phyloP scores from a whole-genome alignment of 148 eudicot genomes.

The Gaultheria prostrata region DNA sequence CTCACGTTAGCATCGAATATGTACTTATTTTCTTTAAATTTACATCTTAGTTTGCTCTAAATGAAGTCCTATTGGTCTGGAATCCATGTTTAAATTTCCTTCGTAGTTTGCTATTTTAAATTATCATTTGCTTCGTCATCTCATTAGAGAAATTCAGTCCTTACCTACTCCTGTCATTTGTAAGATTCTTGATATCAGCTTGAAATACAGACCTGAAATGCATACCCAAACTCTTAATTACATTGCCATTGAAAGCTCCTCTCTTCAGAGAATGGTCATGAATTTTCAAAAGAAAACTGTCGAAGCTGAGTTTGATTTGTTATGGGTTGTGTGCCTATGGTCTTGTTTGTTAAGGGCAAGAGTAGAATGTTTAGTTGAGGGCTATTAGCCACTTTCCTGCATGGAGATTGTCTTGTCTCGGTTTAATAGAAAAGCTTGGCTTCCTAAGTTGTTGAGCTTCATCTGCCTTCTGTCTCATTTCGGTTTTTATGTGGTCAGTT shows the following conservation, averaged over 20 bases:
- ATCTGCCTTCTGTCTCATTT: constrained; percentile 6
- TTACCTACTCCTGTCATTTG: not conserved
- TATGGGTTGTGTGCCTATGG: not conserved
- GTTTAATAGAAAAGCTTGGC: constrained; percentile 5
- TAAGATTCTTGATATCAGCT: not conserved
- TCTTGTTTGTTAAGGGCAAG: not conserved
- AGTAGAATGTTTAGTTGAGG: not conserved
- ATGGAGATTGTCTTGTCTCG: constrained; percentile 12
- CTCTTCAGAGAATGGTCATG: not conserved
- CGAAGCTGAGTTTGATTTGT: not conserved
- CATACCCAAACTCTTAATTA: not conserved
- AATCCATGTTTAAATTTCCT: not conserved
- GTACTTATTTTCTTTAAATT: not conserved
- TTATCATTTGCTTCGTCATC: not conserved
- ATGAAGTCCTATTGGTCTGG: not conserved
- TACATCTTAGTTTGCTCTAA: not conserved
- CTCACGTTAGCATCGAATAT: not conserved
- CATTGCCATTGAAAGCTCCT: not conserved
- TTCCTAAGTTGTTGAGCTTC: not conserved
- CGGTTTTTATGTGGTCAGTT: not conserved
- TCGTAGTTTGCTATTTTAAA: not conserved
- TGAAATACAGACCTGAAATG: not conserved
- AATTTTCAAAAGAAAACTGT: not conserved
- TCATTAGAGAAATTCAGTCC: not conserved
- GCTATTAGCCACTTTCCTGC: not conserved